Evolutionary conservation across 2,329 filamentous ascomycete species (phyloP), one percentile per base, ranked within the genome.

Genomic region (Geosmithia morbida): DNA sequence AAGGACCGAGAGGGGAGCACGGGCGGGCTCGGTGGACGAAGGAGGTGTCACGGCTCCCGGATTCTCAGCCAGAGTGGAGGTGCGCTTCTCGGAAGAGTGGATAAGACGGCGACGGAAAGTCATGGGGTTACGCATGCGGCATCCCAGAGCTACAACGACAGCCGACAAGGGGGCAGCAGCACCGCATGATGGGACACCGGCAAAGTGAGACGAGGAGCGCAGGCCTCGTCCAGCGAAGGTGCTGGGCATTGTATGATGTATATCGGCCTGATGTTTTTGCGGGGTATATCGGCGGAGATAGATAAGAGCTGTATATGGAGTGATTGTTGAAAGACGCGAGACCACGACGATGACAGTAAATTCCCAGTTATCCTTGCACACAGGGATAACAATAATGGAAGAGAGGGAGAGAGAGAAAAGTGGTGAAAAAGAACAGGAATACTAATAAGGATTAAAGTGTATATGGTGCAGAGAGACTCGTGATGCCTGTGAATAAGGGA

Each of bases 1-100:
- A 37, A 88, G 70, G 41, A 84, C 71, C 0, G 81, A 76, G 19
- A 88, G 70, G 2, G 80, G 73, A n/a, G 63, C 60, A 44, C 61
- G 60, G 44, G 50, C 11, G 17, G 41, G 26, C 41, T 57, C 54
- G 44, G 53, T 47, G 46, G 51, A 55, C 44, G 57, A 56, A 18
- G 59, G 54, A 40, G 56, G 51, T 2, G 59, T 57, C 46, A 59
- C 55, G n/a, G 58, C 56, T 14, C 61, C 55, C 18, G 59, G 57
- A 14, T 57, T 50, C 49, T 64, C 60, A 41, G 57, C 55, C 43
- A 65, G 46, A 22, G 64, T 66, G 45, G 59, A 60, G 16, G 63
- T 59, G 50, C 61, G 59, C 48, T 57, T 56, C 49, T 63, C 60
- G 40, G 64, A 66, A 22, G 61, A 63, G 51, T 66, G 64, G 49